phyloP scores from a whole-genome alignment of 768 basidiomycete species.

The Lactarius psammicola region DNA sequence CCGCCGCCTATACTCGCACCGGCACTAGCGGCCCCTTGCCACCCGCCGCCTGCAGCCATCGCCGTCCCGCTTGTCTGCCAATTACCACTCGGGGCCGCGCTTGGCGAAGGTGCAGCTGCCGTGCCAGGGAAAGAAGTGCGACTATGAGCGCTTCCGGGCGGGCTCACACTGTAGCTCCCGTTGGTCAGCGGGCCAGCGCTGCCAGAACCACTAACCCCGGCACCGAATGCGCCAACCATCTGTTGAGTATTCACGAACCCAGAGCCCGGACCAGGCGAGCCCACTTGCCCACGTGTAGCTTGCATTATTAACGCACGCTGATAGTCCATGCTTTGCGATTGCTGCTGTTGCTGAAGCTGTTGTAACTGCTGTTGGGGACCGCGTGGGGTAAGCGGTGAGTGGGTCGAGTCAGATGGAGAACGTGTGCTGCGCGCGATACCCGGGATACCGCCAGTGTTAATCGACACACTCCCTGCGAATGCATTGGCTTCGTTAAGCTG shows the following conservation, averaged over 20 bases:
- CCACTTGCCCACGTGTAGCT: slow-evolving; percentile 4
- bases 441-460: slow-evolving; percentile 45
- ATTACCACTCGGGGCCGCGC: slow-evolving; percentile 15
- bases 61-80: slow-evolving; percentile 15
- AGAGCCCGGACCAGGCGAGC: slow-evolving; percentile 12
- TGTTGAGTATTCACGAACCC: slow-evolving; percentile 26
- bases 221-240: slow-evolving; percentile 22
- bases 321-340: slow-evolving; percentile 22
- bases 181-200: slow-evolving; percentile 12
- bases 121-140: slow-evolving; percentile 25
- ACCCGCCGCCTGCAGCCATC: slow-evolving; percentile 12
- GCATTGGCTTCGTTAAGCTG: slow-evolving; percentile 43
- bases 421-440: slow-evolving; percentile 74
- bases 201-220: slow-evolving; percentile 9
- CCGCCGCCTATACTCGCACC: slow-evolving; percentile 18
- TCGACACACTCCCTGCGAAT: slow-evolving; percentile 39
- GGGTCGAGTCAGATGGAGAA: slow-evolving; percentile 66
- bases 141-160: slow-evolving; percentile 27
- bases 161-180: slow-evolving; percentile 26
- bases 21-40: slow-evolving; percentile 8
- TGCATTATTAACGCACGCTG: slow-evolving; percentile 26
- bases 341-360: slow-evolving; percentile 34
- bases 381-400: slow-evolving; percentile 44
- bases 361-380: slow-evolving; percentile 30
- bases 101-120: slow-evolving; percentile 24